These are phyloP conservation scores for Caloboletus inedulis DNA, from an alignment of 1,284 basidiomycete species.

Conservation along the genomic window DNA sequence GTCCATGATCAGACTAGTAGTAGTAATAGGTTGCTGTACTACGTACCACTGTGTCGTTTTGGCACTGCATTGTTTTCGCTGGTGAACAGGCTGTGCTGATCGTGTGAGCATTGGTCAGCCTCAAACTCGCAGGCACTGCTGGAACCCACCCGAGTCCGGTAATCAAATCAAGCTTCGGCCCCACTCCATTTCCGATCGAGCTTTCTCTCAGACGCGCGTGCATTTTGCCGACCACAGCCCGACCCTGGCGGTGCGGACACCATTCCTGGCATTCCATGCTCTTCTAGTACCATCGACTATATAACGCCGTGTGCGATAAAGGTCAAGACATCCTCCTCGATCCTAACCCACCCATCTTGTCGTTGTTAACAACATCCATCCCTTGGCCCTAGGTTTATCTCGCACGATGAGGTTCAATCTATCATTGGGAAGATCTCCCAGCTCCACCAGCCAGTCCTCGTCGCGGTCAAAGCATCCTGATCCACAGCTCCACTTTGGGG, in stretches of 20 bases:
- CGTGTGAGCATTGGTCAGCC: neutral
- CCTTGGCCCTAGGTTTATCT: constrained; percentile 2
- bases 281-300: neutral
- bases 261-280: too few species aligned
- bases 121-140: too few species aligned
- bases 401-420: constrained; percentile 4
- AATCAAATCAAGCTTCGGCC: too few species aligned
- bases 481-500: constrained; percentile 6
- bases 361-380: neutral
- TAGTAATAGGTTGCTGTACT: too few species aligned
- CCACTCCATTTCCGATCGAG: constrained; percentile 14
- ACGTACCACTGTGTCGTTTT: neutral
- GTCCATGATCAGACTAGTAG: too few species aligned
- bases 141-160: too few species aligned
- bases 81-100: neutral
- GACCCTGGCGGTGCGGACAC: neutral
- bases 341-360: neutral
- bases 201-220: constrained; percentile 4
- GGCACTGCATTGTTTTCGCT: neutral
- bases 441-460: constrained; percentile 11
- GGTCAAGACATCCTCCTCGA: neutral
- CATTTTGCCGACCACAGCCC: neutral
- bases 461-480: constrained; percentile 8
- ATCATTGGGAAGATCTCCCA: constrained; percentile 7
- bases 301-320: neutral